phyloP scores from a whole-genome alignment of 176 grass and related monocot genomes.

The Musa schizocarpa region DNA sequence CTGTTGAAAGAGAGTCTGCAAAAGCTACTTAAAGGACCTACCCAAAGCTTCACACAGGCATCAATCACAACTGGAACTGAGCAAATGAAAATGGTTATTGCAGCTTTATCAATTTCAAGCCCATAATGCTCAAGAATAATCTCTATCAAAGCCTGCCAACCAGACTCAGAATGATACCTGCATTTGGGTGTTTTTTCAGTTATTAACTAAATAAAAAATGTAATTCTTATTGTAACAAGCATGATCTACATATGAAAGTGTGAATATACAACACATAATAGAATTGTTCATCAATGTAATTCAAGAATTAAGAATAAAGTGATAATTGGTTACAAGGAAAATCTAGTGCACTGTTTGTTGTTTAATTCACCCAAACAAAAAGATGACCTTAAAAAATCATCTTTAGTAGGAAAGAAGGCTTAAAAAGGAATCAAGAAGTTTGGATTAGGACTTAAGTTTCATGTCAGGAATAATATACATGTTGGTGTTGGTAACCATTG shows the following conservation, averaged over 20 bases:
- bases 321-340: background rate
- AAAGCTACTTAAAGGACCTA: slow-evolving; percentile 25
- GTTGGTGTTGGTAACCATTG: background rate
- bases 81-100: slow-evolving; percentile 76
- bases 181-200: slow-evolving; percentile 2
- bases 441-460: background rate
- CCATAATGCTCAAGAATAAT: slow-evolving; percentile 78
- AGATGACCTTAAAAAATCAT: too few relatives aligned
- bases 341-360: too few relatives aligned
- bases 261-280: background rate
- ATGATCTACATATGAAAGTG: background rate
- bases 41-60: slow-evolving; percentile 85
- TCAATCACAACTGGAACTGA: slow-evolving; percentile 69
- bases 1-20: background rate
- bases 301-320: background rate
- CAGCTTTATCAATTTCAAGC: slow-evolving; percentile 70
- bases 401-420: background rate
- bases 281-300: background rate
- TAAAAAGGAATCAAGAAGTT: background rate
- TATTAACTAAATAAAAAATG: background rate
- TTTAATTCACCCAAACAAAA: too few relatives aligned
- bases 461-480: background rate
- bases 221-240: background rate
- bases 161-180: slow-evolving; percentile 86
- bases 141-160: slow-evolving; percentile 72